These are phyloP conservation scores for Saccharomycopsis sp. DNA, from an alignment of 805 yeast genomes.

Conservation along the genomic window DNA sequence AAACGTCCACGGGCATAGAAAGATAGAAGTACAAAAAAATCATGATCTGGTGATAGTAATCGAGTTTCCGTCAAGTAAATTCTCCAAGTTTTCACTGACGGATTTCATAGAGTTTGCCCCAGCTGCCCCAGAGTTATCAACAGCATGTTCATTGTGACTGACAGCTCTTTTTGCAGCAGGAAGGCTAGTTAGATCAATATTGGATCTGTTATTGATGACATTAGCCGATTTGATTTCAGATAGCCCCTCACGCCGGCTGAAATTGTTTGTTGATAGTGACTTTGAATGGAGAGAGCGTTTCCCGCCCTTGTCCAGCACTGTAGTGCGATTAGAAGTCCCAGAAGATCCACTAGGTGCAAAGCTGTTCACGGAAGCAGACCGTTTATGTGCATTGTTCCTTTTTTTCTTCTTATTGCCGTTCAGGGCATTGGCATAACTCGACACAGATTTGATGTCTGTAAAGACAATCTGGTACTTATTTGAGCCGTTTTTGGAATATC, in stretches of 20 bases:
- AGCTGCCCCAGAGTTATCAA: background rate
- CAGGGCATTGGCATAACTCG: background rate
- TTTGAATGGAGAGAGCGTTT: background rate
- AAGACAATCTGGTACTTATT: slow-evolving; percentile 15
- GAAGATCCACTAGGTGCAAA: background rate
- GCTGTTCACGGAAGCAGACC: background rate
- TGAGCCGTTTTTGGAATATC: background rate
- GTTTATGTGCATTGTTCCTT: background rate
- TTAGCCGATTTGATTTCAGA: background rate
- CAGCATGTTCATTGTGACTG: background rate
- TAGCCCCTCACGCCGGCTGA: background rate
- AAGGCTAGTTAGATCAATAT: background rate
- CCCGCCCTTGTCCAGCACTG: background rate
- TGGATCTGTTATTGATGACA: background rate
- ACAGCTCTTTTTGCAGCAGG: background rate
- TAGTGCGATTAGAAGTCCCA: background rate
- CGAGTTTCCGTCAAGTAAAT: background rate
- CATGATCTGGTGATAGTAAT: background rate
- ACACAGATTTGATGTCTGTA: slow-evolving; percentile 14
- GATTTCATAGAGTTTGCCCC: background rate
- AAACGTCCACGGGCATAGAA: no score
- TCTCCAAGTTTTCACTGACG: background rate
- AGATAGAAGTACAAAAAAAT: no score
- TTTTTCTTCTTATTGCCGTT: background rate
- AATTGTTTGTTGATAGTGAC: background rate